phyloP scores from a whole-genome alignment of 2,329 filamentous ascomycete genomes.

The Pseudocercospora fijiensis region DNA sequence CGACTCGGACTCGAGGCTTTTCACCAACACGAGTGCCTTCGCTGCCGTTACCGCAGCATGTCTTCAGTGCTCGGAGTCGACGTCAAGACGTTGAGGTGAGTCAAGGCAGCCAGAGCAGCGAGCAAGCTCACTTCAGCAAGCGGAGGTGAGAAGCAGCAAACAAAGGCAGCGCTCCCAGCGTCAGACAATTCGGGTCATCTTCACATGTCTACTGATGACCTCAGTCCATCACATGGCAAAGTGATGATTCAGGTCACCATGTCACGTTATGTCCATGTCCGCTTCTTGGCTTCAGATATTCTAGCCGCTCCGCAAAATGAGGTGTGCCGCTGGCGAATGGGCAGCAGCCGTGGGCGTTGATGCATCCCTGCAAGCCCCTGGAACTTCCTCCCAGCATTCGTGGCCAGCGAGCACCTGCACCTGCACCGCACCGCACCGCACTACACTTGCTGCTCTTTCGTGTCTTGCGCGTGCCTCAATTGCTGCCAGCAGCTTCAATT shows the following conservation, averaged over 20 bases:
- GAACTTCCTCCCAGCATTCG: conserved; percentile 20
- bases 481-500: neutral
- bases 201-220: neutral
- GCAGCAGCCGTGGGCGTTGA: conserved; percentile 10
- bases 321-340: conserved; percentile 8
- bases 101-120: neutral
- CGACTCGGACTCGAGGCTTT: too few relatives aligned
- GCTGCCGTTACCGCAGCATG: neutral
- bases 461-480: neutral
- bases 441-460: conserved; percentile 1
- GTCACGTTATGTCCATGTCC: neutral
- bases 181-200: neutral
- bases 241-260: neutral
- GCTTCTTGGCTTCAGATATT: too few relatives aligned
- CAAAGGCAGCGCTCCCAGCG: neutral
- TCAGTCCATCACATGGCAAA: conserved; percentile 2
- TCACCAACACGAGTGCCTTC: neutral
- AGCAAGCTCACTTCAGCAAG: neutral
- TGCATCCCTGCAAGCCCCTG: conserved; percentile 21
- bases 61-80: neutral
- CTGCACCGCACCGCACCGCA: too few relatives aligned
- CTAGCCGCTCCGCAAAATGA: conserved; percentile 6
- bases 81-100: neutral
- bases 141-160: neutral
- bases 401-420: conserved; percentile 12